phyloP scores from a whole-genome alignment of 2,329 filamentous ascomycete species.

The Colletotrichum neosansevieriae region DNA sequence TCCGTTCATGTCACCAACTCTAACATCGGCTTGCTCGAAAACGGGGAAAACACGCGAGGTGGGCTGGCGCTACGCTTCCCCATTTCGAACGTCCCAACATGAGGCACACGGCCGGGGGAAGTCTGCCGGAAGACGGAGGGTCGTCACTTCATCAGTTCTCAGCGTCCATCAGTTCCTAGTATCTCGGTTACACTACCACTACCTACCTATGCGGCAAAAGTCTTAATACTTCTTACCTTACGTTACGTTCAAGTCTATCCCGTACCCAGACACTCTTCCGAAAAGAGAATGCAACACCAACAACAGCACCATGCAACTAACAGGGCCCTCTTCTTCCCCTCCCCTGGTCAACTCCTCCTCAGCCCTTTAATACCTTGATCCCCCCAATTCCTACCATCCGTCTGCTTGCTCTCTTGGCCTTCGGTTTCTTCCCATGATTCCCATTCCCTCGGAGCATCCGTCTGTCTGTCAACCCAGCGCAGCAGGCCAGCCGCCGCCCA shows the following conservation, averaged over 20 bases:
- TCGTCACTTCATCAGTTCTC: too few species aligned
- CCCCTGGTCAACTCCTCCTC: neutral
- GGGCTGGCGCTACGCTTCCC: slow-evolving; percentile 3
- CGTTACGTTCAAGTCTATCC: neutral
- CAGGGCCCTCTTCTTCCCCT: neutral
- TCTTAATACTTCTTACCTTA: too few species aligned
- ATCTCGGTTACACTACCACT: neutral
- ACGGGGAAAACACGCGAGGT: neutral
- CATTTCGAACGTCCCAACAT: neutral
- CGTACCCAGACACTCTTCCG: slow-evolving; percentile 8
- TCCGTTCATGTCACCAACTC: neutral
- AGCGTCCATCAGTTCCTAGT: neutral
- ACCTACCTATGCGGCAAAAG: too few species aligned
- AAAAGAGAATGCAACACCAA: slow-evolving; percentile 20
- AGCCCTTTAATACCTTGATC: neutral
- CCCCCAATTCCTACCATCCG: neutral
- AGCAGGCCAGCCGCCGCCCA: neutral
- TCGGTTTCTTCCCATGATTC: neutral
- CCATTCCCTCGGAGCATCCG: neutral
- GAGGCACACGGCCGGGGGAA: neutral
- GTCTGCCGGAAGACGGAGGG: neutral
- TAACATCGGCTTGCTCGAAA: neutral
- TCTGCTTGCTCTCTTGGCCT: slow-evolving; percentile 2
- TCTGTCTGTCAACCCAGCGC: neutral
- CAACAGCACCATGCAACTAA: slow-evolving; percentile 16